Conservation (phyloP, 164 flowering plant species). For the Litsea cubeba region DNA sequence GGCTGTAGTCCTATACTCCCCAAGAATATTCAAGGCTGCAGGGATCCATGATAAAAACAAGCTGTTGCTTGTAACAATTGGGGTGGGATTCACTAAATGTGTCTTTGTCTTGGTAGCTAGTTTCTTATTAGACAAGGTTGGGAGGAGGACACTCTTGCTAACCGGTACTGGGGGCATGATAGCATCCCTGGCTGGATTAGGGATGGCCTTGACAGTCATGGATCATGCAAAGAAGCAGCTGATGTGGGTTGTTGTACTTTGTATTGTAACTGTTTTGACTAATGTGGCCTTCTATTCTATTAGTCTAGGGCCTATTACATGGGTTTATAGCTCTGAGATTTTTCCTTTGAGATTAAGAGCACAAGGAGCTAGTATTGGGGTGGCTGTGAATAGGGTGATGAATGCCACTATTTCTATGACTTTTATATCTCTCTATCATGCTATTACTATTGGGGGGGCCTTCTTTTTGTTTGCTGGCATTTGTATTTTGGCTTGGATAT, state of each 20-base stretch:
- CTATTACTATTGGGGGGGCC: slow-evolving; percentile 49
- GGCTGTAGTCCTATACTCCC: slow-evolving; percentile 65
- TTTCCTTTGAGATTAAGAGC: slow-evolving; percentile 62
- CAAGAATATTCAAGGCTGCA: slow-evolving; percentile 52
- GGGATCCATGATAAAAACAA: slow-evolving; percentile 31
- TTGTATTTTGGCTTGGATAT: slow-evolving; percentile 38
- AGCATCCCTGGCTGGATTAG: slow-evolving; percentile 32
- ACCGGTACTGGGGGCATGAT: slow-evolving; percentile 57
- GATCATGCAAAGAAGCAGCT: slow-evolving; percentile 27
- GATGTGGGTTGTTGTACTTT: slow-evolving; percentile 43
- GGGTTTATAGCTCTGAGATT: slow-evolving; percentile 78
- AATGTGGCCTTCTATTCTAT: slow-evolving; percentile 58
- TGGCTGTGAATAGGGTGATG: slow-evolving; percentile 44
- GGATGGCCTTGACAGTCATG: slow-evolving; percentile 29
- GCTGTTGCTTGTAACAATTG: slow-evolving; percentile 48
- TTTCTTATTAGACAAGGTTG: slow-evolving; percentile 39
- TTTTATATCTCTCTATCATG: slow-evolving; percentile 45
- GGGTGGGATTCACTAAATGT: slow-evolving; percentile 55
- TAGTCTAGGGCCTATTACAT: slow-evolving; percentile 75
- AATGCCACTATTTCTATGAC: slow-evolving; percentile 58
- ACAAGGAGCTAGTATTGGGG: slow-evolving; percentile 50
- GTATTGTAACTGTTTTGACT: slow-evolving; percentile 28
- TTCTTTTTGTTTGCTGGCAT: slow-evolving; percentile 51
- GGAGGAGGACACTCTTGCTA: slow-evolving; percentile 56
- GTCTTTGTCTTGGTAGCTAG: slow-evolving; percentile 45